Evolutionary conservation across 495 filamentous ascomycete genomes (phyloP).

Genomic region (Cudoniella acicularis): DNA sequence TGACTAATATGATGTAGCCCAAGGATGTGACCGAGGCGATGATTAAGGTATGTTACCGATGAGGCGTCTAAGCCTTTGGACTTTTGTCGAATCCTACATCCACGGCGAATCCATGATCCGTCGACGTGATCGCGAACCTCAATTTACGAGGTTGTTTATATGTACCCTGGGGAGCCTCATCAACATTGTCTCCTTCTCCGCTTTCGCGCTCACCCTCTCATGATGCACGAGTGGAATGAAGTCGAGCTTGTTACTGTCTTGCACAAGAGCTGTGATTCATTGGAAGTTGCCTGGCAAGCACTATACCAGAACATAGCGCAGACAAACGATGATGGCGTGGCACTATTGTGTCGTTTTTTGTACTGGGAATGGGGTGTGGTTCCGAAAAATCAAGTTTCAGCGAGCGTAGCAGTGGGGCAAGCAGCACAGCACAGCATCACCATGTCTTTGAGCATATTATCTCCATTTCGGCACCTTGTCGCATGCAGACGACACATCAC

Average conservation of each 20-base stretch:
- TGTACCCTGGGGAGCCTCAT: constrained; percentile 24
- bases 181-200: constrained; percentile 36
- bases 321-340: constrained; percentile 24
- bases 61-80: constrained; percentile 47
- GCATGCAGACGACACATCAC: no score
- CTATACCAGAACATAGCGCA: constrained; percentile 28
- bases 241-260: constrained; percentile 45
- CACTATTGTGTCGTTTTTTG: constrained; percentile 6
- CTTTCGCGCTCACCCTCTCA: constrained; percentile 17
- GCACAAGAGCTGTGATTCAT: constrained; percentile 33
- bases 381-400: constrained; percentile 39
- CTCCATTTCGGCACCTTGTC: no score
- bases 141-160: constrained; percentile 12
- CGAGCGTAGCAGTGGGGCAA: constrained; percentile 58
- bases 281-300: constrained; percentile 51
- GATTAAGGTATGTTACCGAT: constrained; percentile 99
- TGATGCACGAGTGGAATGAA: constrained; percentile 30
- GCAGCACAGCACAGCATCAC: constrained; percentile 30
- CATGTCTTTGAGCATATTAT: background rate
- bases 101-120: constrained; percentile 17
- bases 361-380: background rate
- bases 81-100: constrained; percentile 44
- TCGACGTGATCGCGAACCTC: constrained; percentile 18
- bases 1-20: constrained; percentile 52
- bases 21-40: constrained; percentile 88